phyloP scores from a whole-genome alignment of 2,329 filamentous ascomycete genomes.

The Aureobasidium sp. region DNA sequence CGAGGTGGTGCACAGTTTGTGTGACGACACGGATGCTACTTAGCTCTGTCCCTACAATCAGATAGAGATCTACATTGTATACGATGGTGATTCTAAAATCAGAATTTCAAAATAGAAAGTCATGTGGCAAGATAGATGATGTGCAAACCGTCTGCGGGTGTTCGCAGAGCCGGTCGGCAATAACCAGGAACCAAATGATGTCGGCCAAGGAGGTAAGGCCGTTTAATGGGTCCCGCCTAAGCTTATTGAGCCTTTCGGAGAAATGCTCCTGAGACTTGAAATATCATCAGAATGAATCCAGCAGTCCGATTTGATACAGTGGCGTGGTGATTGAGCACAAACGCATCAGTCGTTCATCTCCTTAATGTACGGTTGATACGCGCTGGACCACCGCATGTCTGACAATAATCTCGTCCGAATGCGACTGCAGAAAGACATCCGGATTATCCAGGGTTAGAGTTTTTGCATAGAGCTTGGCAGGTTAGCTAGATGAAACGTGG shows the following conservation, averaged over 20 bases:
- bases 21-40: slow-evolving; percentile 2
- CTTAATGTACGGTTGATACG: neutral
- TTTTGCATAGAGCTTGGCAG: neutral
- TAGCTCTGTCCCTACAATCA: neutral
- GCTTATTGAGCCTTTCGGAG: slow-evolving; percentile 11
- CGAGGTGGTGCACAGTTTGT: neutral
- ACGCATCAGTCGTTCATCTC: neutral
- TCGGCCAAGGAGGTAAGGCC: slow-evolving; percentile 7
- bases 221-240: neutral
- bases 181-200: neutral
- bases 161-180: neutral
- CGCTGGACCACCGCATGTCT: neutral
- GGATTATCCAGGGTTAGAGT: neutral
- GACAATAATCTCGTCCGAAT: neutral
- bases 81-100: slow-evolving; percentile 13
- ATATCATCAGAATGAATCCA: neutral
- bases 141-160: neutral
- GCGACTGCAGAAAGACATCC: neutral
- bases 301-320: no score
- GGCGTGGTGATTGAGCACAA: no score
- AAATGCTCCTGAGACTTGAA: neutral
- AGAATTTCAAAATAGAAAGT: neutral
- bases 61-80: slow-evolving; percentile 8
- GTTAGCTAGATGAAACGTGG: slow-evolving; percentile 1
- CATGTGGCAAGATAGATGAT: slow-evolving; percentile 4